Conservation (phyloP, 305 asterid genomes). For the Fraxinus nigra region DNA sequence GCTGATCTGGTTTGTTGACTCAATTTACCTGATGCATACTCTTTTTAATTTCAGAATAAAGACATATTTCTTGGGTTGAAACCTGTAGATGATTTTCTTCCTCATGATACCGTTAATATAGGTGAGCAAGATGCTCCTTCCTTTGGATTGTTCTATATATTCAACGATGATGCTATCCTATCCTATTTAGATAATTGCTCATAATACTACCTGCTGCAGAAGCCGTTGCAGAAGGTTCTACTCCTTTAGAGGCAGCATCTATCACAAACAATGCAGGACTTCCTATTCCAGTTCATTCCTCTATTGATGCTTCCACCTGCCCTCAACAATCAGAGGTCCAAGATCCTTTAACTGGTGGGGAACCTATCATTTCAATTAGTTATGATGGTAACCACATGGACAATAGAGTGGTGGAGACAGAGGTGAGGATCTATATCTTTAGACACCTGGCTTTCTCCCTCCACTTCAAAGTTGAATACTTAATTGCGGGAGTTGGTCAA, state of each 20-base stretch:
- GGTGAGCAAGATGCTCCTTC: slow-evolving; percentile 36
- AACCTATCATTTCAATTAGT: slow-evolving; percentile 35
- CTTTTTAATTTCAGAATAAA: slow-evolving; percentile 40
- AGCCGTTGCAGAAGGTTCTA: slow-evolving; percentile 26
- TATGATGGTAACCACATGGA: slow-evolving; percentile 27
- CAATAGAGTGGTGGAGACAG: slow-evolving; percentile 25
- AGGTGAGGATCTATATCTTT: slow-evolving; percentile 30
- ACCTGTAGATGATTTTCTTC: slow-evolving; percentile 43
- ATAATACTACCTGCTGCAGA: slow-evolving; percentile 10
- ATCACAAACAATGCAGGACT: slow-evolving; percentile 26
- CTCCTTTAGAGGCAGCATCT: slow-evolving; percentile 34
- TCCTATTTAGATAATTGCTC: slow-evolving; percentile 4
- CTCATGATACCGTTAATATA: slow-evolving; percentile 27
- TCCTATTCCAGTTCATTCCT: slow-evolving; percentile 26
- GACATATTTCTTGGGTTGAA: slow-evolving; percentile 44
- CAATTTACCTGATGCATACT: slow-evolving; percentile 21
- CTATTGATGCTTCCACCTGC: slow-evolving; percentile 26
- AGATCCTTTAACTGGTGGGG: slow-evolving; percentile 38
- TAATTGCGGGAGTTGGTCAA: slow-evolving; percentile 21
- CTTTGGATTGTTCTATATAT: slow-evolving; percentile 20
- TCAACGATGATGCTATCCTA: slow-evolving; percentile 8
- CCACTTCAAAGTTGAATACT: background rate
- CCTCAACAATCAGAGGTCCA: slow-evolving; percentile 32
- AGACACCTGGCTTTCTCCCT: slow-evolving; percentile 2
- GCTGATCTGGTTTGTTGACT: slow-evolving; percentile 4